Percentiles rank a stretch among this genome's conserved stretches.
These are phyloP conservation scores for Pythium periplocum DNA, from an alignment of 352 stramenopile genomes.

Conservation along the genomic window DNA sequence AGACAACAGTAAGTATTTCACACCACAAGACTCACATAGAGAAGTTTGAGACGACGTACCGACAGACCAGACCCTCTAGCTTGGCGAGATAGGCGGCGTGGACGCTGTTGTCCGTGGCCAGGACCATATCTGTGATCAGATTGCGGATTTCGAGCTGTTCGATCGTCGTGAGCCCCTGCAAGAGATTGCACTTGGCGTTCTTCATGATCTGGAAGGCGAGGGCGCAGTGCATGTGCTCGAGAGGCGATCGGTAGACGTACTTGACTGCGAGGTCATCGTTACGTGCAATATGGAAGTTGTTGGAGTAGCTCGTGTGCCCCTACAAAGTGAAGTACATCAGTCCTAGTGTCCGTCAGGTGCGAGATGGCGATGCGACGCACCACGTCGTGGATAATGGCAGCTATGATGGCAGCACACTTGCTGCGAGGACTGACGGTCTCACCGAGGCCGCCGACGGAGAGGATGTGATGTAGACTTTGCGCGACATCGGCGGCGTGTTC, in stretches of 20 bases:
- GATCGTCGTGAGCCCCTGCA: conserved; percentile 63
- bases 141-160: conserved; percentile 76
- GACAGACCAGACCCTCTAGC: conserved; percentile 63
- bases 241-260: conserved; percentile 79
- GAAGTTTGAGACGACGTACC: conserved; percentile 19
- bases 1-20: no score
- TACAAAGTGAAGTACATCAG: no score
- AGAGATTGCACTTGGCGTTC: conserved; percentile 59
- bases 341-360: no score
- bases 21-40: no score
- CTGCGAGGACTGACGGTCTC: conserved; percentile 49
- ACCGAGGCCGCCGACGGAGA: conserved; percentile 44
- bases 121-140: conserved; percentile 81
- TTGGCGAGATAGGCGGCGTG: conserved; percentile 77
- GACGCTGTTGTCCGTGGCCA: conserved; percentile 86
- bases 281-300: conserved; percentile 83
- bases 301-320: conserved; percentile 80
- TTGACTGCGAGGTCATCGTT: conserved; percentile 77
- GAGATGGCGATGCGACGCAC: conserved; percentile 1
- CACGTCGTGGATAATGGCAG: conserved; percentile 81
- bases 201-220: conserved; percentile 77
- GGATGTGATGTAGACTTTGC: conserved; percentile 70
- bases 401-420: conserved; percentile 69
- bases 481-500: conserved; percentile 81
- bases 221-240: conserved; percentile 86